Conservation (phyloP, 2,329 filamentous ascomycete genomes). For the Endoconidiophora laricicola region DNA sequence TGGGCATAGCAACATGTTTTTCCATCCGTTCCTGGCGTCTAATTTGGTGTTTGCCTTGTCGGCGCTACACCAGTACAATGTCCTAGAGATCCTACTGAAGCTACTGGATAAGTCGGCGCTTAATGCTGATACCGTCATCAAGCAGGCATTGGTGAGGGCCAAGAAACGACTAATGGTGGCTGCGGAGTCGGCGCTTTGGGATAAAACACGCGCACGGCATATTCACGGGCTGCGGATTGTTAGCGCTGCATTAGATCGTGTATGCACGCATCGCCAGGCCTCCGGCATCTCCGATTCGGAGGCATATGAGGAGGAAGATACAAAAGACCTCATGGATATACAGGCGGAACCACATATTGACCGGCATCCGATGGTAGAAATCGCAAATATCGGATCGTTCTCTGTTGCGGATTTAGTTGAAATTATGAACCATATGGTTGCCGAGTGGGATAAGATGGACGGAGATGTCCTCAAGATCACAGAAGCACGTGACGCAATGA, state of each 20-base stretch:
- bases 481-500: too few relatives aligned
- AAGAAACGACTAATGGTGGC: conserved; percentile 4
- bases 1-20: conserved; percentile 4
- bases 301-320: not conserved
- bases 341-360: not conserved
- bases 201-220: conserved; percentile 6
- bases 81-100: conserved; percentile 2
- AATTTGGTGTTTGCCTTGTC: conserved; percentile 11
- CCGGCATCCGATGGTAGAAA: not conserved
- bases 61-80: conserved; percentile 8
- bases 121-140: conserved; percentile 2
- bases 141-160: conserved; percentile 4
- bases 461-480: too few relatives aligned
- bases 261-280: not conserved
- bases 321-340: not conserved
- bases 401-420: too few relatives aligned
- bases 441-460: too few relatives aligned
- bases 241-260: not conserved
- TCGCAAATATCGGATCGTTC: not conserved
- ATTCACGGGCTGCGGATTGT: conserved; percentile 2
- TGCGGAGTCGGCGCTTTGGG: conserved; percentile 6
- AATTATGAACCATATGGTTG: too few relatives aligned
- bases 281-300: not conserved
- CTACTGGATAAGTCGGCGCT: not conserved
- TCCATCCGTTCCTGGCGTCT: conserved; percentile 2